A percentile compares a stretch with the other conserved stretches of the same genome.
These are phyloP conservation scores for Limtongozyma cylindracea DNA, from an alignment of 805 yeast genomes.

Conservation along the genomic window DNA sequence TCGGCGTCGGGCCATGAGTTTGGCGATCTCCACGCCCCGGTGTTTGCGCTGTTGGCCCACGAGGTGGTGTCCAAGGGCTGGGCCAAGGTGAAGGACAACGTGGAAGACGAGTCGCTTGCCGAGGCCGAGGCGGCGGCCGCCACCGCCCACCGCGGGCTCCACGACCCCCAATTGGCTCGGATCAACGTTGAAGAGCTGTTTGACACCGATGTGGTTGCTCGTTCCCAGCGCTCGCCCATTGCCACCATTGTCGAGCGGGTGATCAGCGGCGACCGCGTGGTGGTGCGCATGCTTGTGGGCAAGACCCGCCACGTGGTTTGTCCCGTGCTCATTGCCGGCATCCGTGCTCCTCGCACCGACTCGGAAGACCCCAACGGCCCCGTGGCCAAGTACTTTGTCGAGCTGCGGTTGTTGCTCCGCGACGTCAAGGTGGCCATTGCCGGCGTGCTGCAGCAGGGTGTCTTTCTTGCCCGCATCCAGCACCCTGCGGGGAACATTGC, in stretches of 20 bases:
- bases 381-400: conserved; percentile 39
- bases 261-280: conserved; percentile 55
- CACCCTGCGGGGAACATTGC: conserved; percentile 62
- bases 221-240: conserved; percentile 15
- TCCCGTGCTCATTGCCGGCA: conserved; percentile 48
- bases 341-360: conserved; percentile 46
- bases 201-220: conserved; percentile 8
- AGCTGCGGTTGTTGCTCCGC: conserved; percentile 33
- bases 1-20: no score
- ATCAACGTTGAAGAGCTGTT: no score
- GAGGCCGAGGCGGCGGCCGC: no score
- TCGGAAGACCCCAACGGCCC: conserved; percentile 20
- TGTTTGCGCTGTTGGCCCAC: no score
- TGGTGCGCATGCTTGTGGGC: conserved; percentile 25
- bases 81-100: no score
- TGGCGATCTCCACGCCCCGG: no score
- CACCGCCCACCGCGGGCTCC: no score
- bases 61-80: no score
- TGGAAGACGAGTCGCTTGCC: no score
- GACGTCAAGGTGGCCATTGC: conserved; percentile 21
- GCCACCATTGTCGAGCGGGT: conserved; percentile 50
- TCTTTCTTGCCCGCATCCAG: conserved; percentile 26
- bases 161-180: no score
- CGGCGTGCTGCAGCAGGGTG: conserved; percentile 37
- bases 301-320: conserved; percentile 26